Base-by-base conservation (phyloP, 305 asterid species). In the Vinca major region DNA sequence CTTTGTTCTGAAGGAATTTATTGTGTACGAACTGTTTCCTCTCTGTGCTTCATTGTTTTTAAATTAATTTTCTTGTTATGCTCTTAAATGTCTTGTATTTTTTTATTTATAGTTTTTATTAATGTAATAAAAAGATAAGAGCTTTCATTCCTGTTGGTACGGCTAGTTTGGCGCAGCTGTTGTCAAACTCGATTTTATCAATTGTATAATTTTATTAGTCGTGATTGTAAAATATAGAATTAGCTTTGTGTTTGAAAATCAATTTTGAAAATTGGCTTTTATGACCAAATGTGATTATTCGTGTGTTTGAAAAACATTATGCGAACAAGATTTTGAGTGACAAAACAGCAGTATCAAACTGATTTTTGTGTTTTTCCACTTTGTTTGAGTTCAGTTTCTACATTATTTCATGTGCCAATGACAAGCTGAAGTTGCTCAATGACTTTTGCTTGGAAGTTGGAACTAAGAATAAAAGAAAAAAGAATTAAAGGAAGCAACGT, bases 1-100 rank as follows among this genome's bases (percentile, higher is more conserved):
- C 51, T 41, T 37, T 72, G 62, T 37, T 14, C 63, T 53, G 63
- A 50, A 40, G 53, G n/a, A 65, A 26, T 54, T 68, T 52, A 45
- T 52, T 8, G 67, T 57, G 54, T 51, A 39, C 62, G 62, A 39
- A 48, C 37, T 5, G 36, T 49, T 41, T 33, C 40, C 14, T 4
- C 19, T 43, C 5, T 8, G 16, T 55, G 14, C 16, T 58, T 3
- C 49, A 4, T 49, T 64, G 45, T 41, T 65, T 43, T 50, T 57
- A 5, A n/a, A 64, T 50, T 47, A 5, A 19, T 26, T 66, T 48
- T 61, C 37, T 48, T 33, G 62, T 63, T 71, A 12, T 57, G 37
- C 13, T 44, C 36, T 56, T 55, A 45, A 36, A 19, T 26, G 57
- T 61, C 13, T 48, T 63, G 4, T 26, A 26, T 0, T 26, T 26